Evolutionary conservation across 2,329 filamentous ascomycete species (phyloP).

Genomic region (Fusarium marasasianum): DNA sequence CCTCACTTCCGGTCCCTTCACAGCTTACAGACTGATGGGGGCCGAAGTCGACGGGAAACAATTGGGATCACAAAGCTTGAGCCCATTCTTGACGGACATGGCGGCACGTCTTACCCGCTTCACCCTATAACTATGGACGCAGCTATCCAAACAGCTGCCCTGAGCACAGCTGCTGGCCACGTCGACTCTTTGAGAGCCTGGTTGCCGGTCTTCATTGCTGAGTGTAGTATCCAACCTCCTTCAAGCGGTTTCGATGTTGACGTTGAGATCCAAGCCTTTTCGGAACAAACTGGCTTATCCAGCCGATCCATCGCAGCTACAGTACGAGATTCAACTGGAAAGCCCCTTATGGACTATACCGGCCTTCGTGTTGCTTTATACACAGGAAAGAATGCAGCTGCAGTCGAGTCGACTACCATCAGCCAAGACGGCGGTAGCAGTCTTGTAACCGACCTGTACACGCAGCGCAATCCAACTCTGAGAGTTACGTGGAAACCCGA

Average conservation of each 20-base stretch:
- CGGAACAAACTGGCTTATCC: neutral
- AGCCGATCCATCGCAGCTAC: neutral
- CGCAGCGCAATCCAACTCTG: neutral
- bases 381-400: neutral
- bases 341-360: neutral
- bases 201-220: neutral
- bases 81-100: neutral
- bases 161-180: neutral
- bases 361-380: neutral
- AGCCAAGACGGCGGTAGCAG: neutral
- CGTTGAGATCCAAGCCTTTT: neutral
- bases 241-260: neutral
- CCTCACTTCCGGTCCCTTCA: neutral
- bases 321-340: neutral
- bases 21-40: neutral
- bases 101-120: neutral
- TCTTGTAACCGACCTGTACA: neutral
- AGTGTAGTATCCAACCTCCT: neutral
- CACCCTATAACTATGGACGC: neutral
- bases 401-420: neutral
- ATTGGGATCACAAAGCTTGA: neutral
- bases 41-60: neutral
- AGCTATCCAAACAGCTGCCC: neutral
- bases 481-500: neutral
- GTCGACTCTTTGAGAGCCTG: neutral